Percentiles rank a stretch among this genome's conserved stretches.
Conservation (phyloP, 2,329 filamentous ascomycete species). For the Cytospora paraplurivora region DNA sequence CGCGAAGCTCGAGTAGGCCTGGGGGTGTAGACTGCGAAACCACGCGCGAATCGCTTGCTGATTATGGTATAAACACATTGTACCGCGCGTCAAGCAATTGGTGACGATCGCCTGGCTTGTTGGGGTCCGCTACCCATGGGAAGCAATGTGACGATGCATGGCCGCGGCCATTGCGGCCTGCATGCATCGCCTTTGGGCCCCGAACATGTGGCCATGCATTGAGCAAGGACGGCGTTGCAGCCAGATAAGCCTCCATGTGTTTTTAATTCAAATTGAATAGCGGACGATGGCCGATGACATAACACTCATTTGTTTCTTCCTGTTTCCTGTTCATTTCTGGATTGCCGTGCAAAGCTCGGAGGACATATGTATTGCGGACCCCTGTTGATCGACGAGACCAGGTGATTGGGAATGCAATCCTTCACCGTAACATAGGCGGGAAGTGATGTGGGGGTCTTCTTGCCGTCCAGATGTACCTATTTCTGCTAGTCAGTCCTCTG, state of each 20-base stretch:
- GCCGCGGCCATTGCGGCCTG: constrained; percentile 13
- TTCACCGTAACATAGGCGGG: constrained; percentile 23
- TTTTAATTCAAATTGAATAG: neutral
- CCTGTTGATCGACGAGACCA: neutral
- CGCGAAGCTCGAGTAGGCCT: constrained; percentile 11
- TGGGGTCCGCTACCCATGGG: constrained; percentile 11
- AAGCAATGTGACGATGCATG: constrained; percentile 14
- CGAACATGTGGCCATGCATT: neutral
- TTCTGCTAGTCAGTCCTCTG: neutral
- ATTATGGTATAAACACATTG: constrained; percentile 8
- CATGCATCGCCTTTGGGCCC: constrained; percentile 5
- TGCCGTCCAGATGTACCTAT: constrained; percentile 41
- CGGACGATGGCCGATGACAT: constrained; percentile 1
- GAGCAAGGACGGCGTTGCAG: constrained; percentile 2
- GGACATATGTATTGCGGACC: neutral
- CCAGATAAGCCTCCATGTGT: constrained; percentile 5
- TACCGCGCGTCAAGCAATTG: constrained; percentile 25
- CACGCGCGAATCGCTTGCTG: constrained; percentile 14
- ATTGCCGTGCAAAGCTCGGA: neutral
- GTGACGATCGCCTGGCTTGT: constrained; percentile 11
- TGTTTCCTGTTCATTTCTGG: neutral
- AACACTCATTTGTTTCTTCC: neutral
- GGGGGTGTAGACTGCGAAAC: constrained; percentile 5
- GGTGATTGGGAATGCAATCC: neutral
- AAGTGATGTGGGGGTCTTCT: constrained; percentile 31